phyloP scores from a whole-genome alignment of 768 basidiomycete genomes.

The Pleurotus citrinopileatus region DNA sequence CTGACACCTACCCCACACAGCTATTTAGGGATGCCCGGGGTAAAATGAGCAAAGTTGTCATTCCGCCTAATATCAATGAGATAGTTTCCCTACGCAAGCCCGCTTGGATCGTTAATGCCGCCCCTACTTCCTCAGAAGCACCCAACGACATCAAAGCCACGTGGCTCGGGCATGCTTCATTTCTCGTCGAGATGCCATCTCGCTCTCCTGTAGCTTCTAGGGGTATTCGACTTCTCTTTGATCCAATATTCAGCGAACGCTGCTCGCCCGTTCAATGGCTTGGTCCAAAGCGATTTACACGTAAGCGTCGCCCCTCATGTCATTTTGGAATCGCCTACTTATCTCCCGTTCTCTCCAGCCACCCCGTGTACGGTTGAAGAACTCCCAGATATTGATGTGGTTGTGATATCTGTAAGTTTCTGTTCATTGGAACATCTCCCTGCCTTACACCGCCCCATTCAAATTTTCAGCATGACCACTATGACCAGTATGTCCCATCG shows the following conservation, averaged over 20 bases:
- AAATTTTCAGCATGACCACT: slow-evolving; percentile 43
- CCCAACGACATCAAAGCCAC: slow-evolving; percentile 43
- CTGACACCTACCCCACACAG: neutral
- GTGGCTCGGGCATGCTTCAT: slow-evolving; percentile 56
- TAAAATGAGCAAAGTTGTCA: neutral
- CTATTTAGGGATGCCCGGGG: neutral
- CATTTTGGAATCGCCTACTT: neutral
- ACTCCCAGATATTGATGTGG: slow-evolving; percentile 59
- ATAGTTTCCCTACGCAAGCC: slow-evolving; percentile 33
- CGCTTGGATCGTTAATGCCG: slow-evolving; percentile 30
- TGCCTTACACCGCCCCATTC: neutral
- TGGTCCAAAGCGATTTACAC: slow-evolving; percentile 48
- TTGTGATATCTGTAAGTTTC: slow-evolving; percentile 53
- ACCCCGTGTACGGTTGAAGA: slow-evolving; percentile 51
- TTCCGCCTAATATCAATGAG: slow-evolving; percentile 17
- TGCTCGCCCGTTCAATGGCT: slow-evolving; percentile 44
- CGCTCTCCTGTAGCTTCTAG: slow-evolving; percentile 20
- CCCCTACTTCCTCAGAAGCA: slow-evolving; percentile 13
- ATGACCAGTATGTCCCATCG: slow-evolving; percentile 39
- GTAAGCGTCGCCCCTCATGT: slow-evolving; percentile 27
- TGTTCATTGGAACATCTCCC: neutral
- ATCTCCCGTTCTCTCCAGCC: slow-evolving; percentile 25
- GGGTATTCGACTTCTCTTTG: slow-evolving; percentile 49
- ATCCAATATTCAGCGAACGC: slow-evolving; percentile 51
- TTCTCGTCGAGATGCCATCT: slow-evolving; percentile 48